phyloP scores from a whole-genome alignment of 106 monocot species.

The Apostasia ramifera region DNA sequence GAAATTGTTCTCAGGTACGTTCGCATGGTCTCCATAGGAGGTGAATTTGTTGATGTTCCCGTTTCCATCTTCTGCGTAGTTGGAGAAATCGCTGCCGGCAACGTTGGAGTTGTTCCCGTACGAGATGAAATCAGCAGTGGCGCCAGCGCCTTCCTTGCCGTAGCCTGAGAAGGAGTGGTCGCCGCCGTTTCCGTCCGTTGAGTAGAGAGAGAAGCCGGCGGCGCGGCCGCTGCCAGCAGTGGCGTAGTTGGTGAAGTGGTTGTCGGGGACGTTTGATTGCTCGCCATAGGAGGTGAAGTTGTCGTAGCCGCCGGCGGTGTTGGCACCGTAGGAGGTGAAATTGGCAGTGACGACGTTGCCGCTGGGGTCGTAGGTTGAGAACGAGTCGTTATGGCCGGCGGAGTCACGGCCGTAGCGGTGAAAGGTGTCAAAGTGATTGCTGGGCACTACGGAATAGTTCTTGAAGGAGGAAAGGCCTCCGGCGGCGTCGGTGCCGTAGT shows the following conservation, averaged over 20 bases:
- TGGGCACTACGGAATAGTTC: constrained; percentile 53
- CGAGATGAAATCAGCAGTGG: neutral
- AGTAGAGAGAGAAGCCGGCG: neutral
- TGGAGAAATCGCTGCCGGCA: neutral
- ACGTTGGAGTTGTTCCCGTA: constrained; percentile 9
- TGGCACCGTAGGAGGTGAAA: constrained; percentile 71
- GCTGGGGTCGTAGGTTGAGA: constrained; percentile 42
- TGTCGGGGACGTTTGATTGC: constrained; percentile 54
- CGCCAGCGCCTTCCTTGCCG: constrained; percentile 5
- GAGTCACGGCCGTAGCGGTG: constrained; percentile 71
- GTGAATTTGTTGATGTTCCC: constrained; percentile 32
- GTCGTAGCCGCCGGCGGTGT: constrained; percentile 43
- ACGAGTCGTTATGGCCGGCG: constrained; percentile 32
- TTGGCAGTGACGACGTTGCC: constrained; percentile 80
- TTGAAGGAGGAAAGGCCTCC: constrained; percentile 48
- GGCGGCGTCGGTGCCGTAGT: constrained; percentile 47
- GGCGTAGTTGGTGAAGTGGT: constrained; percentile 8
- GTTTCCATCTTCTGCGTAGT: constrained; percentile 51
- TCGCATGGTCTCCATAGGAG: constrained; percentile 59
- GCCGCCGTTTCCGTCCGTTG: constrained; percentile 1
- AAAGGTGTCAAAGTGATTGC: constrained; percentile 70
- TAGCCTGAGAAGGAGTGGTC: constrained; percentile 6
- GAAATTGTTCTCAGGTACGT: constrained; percentile 73
- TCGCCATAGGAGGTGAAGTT: constrained; percentile 56
- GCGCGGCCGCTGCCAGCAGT: neutral